Evolutionary conservation across 768 basidiomycete genomes (phyloP), one percentile per base, ranked within the genome.

Genomic region (Paxillus involutus): DNA sequence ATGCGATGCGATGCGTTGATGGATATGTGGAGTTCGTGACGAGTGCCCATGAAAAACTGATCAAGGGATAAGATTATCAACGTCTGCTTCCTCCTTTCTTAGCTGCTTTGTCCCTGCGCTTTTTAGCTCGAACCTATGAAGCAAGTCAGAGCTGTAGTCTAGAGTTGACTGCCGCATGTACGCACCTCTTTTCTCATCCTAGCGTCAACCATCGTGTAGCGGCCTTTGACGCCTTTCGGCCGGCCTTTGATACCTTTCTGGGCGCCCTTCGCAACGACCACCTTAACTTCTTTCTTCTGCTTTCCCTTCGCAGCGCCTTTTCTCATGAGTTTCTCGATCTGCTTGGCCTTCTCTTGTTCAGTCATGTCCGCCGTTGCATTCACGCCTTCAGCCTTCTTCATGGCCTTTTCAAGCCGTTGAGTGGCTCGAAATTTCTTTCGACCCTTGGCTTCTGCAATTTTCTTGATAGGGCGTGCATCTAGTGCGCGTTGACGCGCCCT

Each of bases 381-480:
- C 55, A 98, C 85, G 45, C 92, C 94, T 64, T 98, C 94, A 2
- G 95, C 97, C 73, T 94, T 98, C 76, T 92, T 96, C 81, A 92
- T 83, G 10, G 93, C 91, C 71, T 93, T 96, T 63, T 95, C 92
- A 12, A 98, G 73, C 44, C 86, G 80, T 60, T 90, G 89, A 12
- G 82, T 79, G 11, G 94, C 92, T 72, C 87, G 92, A 67, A 91
- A 75, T 75, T 98, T 98, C 75, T 99, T 99, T 57, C 97, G 83
- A 29, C 93, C 94, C 71, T 98, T 98, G 13, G 97, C 97, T 73
- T 98, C 97, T 9, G 96, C 97, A 7, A 98, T 83, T 78, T 99
- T 99, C 77, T 97, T 98, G 75, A 99, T 98, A 16, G 97, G 97
- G 24, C 97, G 85, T 1, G 96, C 94, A 67, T 99, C 94, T 46